A percentile compares a stretch with the other conserved stretches of the same genome.
phyloP scores from a whole-genome alignment of 257 asterid genomes.

The Gardenia jasminoides region DNA sequence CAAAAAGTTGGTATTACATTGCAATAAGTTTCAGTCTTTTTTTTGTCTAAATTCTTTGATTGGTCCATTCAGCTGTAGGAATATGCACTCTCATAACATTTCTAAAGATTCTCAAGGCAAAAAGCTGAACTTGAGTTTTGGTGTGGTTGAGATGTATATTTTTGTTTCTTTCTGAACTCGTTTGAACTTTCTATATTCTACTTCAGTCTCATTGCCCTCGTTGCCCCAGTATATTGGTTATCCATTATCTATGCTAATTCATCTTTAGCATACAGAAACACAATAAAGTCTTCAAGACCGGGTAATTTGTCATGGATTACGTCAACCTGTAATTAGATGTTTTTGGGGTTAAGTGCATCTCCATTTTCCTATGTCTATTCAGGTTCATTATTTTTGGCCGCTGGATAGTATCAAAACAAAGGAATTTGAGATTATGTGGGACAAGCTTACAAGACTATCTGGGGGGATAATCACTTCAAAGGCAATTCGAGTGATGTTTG shows the following conservation, averaged over 20 bases:
- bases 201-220: not conserved
- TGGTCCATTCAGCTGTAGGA: too few relatives aligned
- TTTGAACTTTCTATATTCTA: not conserved
- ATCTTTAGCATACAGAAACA: too few relatives aligned
- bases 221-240: not conserved
- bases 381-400: slow-evolving; percentile 88
- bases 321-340: not conserved
- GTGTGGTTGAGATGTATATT: too few relatives aligned
- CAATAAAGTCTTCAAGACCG: too few relatives aligned
- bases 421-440: slow-evolving; percentile 69
- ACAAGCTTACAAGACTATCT: slow-evolving; percentile 37
- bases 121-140: not conserved
- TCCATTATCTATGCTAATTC: too few relatives aligned
- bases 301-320: too few relatives aligned
- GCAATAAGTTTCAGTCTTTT: not conserved
- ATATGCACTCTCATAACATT: too few relatives aligned
- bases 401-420: slow-evolving; percentile 42
- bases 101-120: not conserved
- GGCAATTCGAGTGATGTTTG: slow-evolving; percentile 89
- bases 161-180: not conserved
- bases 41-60: not conserved
- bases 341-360: not conserved
- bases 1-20: not conserved
- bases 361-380: slow-evolving; percentile 25
- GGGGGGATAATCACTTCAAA: slow-evolving; percentile 57